These are phyloP conservation scores for Aspergillus arachidicola DNA, from an alignment of 2,329 filamentous ascomycete species.

Conservation along the genomic window DNA sequence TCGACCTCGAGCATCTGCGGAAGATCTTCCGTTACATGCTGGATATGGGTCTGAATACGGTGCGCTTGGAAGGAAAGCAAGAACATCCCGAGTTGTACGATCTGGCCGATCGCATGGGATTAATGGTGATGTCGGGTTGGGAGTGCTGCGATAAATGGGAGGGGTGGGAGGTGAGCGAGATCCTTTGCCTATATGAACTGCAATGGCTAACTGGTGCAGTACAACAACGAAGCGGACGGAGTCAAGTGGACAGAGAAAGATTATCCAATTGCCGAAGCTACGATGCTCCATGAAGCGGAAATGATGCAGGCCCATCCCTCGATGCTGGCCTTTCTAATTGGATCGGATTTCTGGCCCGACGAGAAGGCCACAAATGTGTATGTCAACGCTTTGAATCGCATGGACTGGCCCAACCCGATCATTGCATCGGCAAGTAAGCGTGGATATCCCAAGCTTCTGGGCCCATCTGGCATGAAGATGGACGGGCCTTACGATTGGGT, in stretches of 20 bases:
- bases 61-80: conserved; percentile 66
- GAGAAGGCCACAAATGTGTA: conserved; percentile 59
- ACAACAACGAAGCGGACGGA: conserved; percentile 57
- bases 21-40: conserved; percentile 57
- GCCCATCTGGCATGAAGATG: conserved; percentile 66
- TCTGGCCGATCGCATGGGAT: conserved; percentile 59
- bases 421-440: conserved; percentile 60
- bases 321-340: conserved; percentile 60
- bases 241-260: conserved; percentile 56
- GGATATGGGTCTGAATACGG: conserved; percentile 64
- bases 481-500: conserved; percentile 69
- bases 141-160: conserved; percentile 72
- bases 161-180: conserved; percentile 50
- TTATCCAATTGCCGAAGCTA: conserved; percentile 57
- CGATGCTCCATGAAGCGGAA: conserved; percentile 62
- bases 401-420: conserved; percentile 61
- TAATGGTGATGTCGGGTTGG: conserved; percentile 67
- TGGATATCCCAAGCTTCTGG: conserved; percentile 56
- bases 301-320: conserved; percentile 65
- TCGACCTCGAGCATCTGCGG: conserved; percentile 52
- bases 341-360: conserved; percentile 67
- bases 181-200: background rate
- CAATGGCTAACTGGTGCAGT: conserved; percentile 34
- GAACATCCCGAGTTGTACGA: conserved; percentile 65
- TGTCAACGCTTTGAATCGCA: conserved; percentile 51